Base-by-base conservation (phyloP, 192 early-diverging fungal genomes). In the Coemansia umbellata region DNA sequence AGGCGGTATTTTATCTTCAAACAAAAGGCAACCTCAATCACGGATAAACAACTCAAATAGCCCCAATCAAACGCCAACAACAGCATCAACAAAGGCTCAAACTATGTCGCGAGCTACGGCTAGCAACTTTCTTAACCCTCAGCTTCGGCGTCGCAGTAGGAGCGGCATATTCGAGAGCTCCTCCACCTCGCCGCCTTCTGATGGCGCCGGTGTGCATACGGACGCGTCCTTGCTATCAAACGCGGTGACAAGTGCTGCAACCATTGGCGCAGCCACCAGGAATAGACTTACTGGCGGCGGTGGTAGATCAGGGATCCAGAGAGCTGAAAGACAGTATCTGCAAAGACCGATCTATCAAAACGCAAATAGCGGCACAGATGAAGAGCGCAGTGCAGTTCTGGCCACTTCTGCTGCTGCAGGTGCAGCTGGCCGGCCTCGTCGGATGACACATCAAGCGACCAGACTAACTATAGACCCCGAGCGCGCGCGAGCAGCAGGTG, bases 361-460 rank as follows among this genome's bases (percentile, higher is more conserved):
- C 1, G 42, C 42, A 11, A 50, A 28, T 17, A 61, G 44, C 14
- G 53, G 57, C 31, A 49, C 37, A 11, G 57, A 56, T 5, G 69
- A 56, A 7, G 61, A 69, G 4, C 47, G 52, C 8, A 55, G 43
- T 14, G 66, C 54, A 5, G 61, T 66, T 21, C 44, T 55, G 28
- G 73, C 73, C 19, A 57, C 61, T 1, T 52, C 66, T 8, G 73
- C 73, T 9, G 73, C 73, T 1, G 73, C 73, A 2, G 73, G 73
- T 3, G 73, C 53, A 13, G 73, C 73, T 14, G 73, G 73, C 4
- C 51, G 73, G 47, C 66, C 73, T 3, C 65, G 66, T 14, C 73
- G 73, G 28, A 75, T 75, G 73, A 75, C 66, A 13, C 73, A 75
- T 33, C 73, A 75, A 47, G 73, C 73, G 19, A 68, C 72, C 5